Evolutionary conservation across 2,329 filamentous ascomycete genomes (phyloP).

Genomic region (Colletotrichum tanaceti): DNA sequence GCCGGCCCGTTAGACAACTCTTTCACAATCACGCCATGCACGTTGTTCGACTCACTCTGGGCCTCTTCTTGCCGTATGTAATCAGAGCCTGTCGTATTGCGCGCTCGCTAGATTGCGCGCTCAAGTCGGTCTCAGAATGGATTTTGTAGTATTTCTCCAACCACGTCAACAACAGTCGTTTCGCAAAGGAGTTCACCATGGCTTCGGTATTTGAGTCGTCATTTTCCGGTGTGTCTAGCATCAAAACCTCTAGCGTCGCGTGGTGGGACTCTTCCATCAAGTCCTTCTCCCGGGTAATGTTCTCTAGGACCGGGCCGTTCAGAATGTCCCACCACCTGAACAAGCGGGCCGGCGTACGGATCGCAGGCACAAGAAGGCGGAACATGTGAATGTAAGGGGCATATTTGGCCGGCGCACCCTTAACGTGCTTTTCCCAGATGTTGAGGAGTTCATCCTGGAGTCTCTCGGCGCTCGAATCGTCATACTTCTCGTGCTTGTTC

Average conservation of each 20-base stretch:
- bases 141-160: constrained; percentile 56
- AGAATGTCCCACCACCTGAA: constrained; percentile 79
- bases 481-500: constrained; percentile 73
- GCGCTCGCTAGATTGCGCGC: constrained; percentile 60
- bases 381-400: constrained; percentile 77
- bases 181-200: constrained; percentile 62
- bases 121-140: constrained; percentile 50
- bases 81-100: constrained; percentile 64
- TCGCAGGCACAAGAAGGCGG: constrained; percentile 70
- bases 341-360: constrained; percentile 72
- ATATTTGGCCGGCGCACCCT: constrained; percentile 65
- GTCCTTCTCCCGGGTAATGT: constrained; percentile 48
- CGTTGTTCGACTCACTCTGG: constrained; percentile 56
- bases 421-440: constrained; percentile 74
- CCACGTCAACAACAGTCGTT: constrained; percentile 68
- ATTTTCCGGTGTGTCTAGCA: constrained; percentile 70
- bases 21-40: constrained; percentile 13
- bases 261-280: constrained; percentile 73
- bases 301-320: constrained; percentile 61
- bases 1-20: constrained; percentile 39
- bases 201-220: constrained; percentile 56
- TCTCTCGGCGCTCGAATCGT: constrained; percentile 76
- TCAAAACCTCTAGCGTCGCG: constrained; percentile 73
- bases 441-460: constrained; percentile 78
- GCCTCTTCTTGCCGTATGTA: constrained; percentile 74